These are phyloP conservation scores for Sindora glabra DNA, from an alignment of 306 rosid species.

Conservation along the genomic window DNA sequence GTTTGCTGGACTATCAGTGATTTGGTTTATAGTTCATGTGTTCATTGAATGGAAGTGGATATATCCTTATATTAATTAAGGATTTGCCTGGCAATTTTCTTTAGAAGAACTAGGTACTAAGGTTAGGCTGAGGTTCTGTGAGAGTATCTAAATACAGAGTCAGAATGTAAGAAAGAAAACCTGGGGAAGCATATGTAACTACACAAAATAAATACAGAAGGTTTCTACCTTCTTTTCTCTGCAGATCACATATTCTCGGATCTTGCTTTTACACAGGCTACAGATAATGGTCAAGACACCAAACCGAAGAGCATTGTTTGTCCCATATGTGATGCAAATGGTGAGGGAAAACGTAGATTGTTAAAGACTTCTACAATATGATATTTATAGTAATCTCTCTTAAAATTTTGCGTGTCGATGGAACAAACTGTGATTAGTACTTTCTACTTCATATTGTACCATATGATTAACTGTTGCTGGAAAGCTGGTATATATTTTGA, in stretches of 20 bases:
- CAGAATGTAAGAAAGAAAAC: too few species aligned
- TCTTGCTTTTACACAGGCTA: constrained; percentile 56
- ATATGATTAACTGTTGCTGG: neutral
- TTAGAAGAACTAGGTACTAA: neutral
- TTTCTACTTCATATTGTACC: neutral
- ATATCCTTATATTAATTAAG: neutral
- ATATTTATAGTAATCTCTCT: neutral
- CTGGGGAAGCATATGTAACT: constrained; percentile 5
- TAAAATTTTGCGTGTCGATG: neutral
- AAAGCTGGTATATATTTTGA: neutral
- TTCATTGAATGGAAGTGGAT: neutral
- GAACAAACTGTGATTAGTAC: neutral
- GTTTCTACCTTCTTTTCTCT: neutral
- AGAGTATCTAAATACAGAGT: too few species aligned
- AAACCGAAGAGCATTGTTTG: constrained; percentile 60
- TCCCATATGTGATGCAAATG: constrained; percentile 79
- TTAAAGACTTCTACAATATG: neutral
- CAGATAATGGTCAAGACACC: constrained; percentile 28
- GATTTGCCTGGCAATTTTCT: neutral
- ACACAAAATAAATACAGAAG: neutral
- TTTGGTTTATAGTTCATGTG: constrained; percentile 4
- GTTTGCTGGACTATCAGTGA: neutral
- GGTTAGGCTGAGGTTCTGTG: neutral
- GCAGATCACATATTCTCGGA: constrained; percentile 14
- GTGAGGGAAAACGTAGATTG: constrained; percentile 32